Conservation (phyloP, 768 basidiomycete genomes). For the Phanerodontia chrysosporium region DNA sequence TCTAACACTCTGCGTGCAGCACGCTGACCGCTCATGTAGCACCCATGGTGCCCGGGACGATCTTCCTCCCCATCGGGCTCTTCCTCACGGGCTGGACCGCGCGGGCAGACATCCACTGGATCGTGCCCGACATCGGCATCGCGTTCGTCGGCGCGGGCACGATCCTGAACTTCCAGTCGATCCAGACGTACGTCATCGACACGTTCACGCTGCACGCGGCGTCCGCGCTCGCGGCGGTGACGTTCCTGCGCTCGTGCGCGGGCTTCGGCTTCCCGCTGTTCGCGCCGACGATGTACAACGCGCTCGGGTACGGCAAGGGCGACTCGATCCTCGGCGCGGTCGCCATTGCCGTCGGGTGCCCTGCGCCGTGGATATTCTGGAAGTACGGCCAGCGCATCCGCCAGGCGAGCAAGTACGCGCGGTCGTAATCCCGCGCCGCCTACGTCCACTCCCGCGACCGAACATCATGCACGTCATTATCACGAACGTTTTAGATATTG, state of each 20-base stretch:
- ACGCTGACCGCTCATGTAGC: conserved; percentile 30
- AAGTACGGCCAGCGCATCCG: conserved; percentile 45
- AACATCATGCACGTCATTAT: too few relatives aligned
- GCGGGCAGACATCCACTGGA: conserved; percentile 57
- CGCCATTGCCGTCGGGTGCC: conserved; percentile 46
- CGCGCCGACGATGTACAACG: conserved; percentile 59
- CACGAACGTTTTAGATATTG: too few relatives aligned
- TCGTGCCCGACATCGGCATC: conserved; percentile 63
- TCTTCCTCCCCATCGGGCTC: conserved; percentile 63
- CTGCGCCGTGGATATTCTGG: conserved; percentile 46
- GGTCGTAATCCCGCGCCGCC: background rate
- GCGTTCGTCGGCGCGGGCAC: conserved; percentile 50
- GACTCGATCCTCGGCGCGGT: conserved; percentile 60
- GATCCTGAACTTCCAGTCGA: conserved; percentile 58
- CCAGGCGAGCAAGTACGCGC: conserved; percentile 15
- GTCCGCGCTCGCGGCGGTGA: conserved; percentile 58
- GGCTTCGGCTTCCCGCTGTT: conserved; percentile 78
- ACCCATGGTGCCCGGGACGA: conserved; percentile 51
- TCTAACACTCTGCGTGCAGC: background rate
- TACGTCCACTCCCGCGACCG: background rate
- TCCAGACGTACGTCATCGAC: conserved; percentile 67
- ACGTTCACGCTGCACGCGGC: conserved; percentile 64
- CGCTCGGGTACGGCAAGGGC: conserved; percentile 66
- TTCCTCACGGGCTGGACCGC: conserved; percentile 73
- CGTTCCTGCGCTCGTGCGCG: conserved; percentile 56